A percentile compares a stretch with the other conserved stretches of the same genome.
Evolutionary conservation across 2,329 filamentous ascomycete species (phyloP).

Genomic region (Talaromyces amestolkiae): DNA sequence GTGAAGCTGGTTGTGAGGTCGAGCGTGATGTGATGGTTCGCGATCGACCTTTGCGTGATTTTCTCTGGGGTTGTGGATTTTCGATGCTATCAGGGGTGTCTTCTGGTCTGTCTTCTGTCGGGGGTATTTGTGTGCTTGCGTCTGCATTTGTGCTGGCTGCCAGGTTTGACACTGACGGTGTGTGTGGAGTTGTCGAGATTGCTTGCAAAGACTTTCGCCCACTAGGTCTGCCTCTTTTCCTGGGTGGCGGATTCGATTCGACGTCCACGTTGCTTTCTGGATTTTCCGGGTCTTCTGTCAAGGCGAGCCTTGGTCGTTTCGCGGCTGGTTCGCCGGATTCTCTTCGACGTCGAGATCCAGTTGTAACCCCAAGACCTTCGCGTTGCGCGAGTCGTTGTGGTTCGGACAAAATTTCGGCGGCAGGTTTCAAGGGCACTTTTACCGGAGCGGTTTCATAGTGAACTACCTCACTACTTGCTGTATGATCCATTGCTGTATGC

Average conservation of each 20-base stretch:
- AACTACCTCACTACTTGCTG: conserved; percentile 24
- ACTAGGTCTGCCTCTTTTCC: conserved; percentile 28
- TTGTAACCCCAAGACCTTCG: not conserved
- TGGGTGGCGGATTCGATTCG: conserved; percentile 9
- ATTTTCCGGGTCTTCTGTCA: conserved; percentile 16
- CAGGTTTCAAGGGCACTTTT: conserved; percentile 28
- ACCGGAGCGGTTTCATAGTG: conserved; percentile 24
- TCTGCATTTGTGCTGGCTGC: not conserved
- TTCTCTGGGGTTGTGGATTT: not conserved
- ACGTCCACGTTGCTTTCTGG: conserved; percentile 10
- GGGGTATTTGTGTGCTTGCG: not conserved
- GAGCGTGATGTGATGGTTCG: not conserved
- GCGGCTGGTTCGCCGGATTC: conserved; percentile 24
- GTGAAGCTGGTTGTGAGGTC: not conserved
- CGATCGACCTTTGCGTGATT: conserved; percentile 1
- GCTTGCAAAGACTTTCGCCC: not conserved
- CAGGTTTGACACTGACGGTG: not conserved
- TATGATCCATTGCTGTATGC: conserved; percentile 27
- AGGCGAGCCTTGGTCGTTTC: conserved; percentile 34
- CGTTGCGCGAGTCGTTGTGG: conserved; percentile 9
- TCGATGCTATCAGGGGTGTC: not conserved
- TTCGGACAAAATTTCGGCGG: conserved; percentile 9
- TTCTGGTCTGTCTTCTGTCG: not conserved
- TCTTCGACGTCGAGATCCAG: conserved; percentile 3
- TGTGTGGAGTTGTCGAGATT: not conserved